Evolutionary conservation across 768 basidiomycete genomes (phyloP).

Genomic region (Paxillus rubicundulus): DNA sequence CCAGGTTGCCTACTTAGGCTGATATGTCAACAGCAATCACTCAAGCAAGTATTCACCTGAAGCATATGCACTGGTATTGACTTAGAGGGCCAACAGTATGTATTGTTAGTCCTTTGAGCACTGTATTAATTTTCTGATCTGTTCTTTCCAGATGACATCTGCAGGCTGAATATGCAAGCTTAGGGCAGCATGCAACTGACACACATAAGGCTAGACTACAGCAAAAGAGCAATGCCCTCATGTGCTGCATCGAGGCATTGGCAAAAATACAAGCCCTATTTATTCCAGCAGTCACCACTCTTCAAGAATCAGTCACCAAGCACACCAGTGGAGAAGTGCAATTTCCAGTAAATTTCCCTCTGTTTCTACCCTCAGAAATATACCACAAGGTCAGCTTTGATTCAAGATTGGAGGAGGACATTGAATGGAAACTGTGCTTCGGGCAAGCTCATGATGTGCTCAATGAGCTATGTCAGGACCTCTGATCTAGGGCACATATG

Average conservation of each 20-base stretch:
- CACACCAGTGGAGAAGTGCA: background rate
- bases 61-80: constrained; percentile 14
- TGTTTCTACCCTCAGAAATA: background rate
- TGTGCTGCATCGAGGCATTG: too few relatives aligned
- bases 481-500: background rate
- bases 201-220: too few relatives aligned
- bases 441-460: background rate
- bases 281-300: too few relatives aligned
- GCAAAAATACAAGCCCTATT: too few relatives aligned
- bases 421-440: background rate
- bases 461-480: background rate
- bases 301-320: too few relatives aligned
- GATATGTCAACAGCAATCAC: constrained; percentile 1
- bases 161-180: background rate
- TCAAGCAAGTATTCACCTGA: constrained; percentile 8
- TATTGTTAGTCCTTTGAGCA: background rate
- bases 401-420: background rate
- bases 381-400: background rate
- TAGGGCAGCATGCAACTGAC: constrained; percentile 19
- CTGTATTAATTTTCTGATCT: too few relatives aligned
- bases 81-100: constrained; percentile 23
- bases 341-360: background rate
- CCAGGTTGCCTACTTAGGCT: background rate
- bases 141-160: background rate
- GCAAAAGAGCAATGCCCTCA: too few relatives aligned